Evolutionary conservation across 805 yeast species (phyloP).

Genomic region (Ogataea paradorogensis): DNA sequence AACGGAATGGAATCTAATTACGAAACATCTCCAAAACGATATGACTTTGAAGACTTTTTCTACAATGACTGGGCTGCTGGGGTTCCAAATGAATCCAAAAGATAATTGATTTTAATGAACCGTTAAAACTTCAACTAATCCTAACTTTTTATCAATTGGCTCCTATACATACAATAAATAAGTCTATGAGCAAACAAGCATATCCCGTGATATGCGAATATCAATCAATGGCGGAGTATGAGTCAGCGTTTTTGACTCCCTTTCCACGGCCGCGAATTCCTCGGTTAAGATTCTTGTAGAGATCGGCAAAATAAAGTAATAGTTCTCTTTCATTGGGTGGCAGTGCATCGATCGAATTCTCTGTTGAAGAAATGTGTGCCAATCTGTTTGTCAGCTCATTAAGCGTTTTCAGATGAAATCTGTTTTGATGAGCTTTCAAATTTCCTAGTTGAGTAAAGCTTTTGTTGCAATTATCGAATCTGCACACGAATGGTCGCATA

Average conservation of each 20-base stretch:
- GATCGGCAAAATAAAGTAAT: slow-evolving; percentile 71
- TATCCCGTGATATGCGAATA: neutral
- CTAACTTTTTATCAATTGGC: neutral
- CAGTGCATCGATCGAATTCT: slow-evolving; percentile 39
- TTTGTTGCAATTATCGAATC: slow-evolving; percentile 77
- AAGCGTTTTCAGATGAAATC: slow-evolving; percentile 75
- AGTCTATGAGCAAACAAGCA: slow-evolving; percentile 2
- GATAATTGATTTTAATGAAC: neutral
- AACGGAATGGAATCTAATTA: slow-evolving; percentile 25
- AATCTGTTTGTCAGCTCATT: slow-evolving; percentile 61
- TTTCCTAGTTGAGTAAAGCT: slow-evolving; percentile 90
- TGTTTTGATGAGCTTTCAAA: slow-evolving; percentile 89
- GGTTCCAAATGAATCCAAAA: slow-evolving; percentile 18
- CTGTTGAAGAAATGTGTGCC: slow-evolving; percentile 55
- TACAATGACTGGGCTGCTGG: slow-evolving; percentile 29
- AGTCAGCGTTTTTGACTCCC: slow-evolving; percentile 13
- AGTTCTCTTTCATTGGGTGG: slow-evolving; percentile 66
- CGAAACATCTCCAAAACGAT: slow-evolving; percentile 14
- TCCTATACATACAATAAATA: slow-evolving; percentile 8
- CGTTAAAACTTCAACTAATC: neutral
- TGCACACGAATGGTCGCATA: slow-evolving; percentile 74
- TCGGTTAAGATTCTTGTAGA: slow-evolving; percentile 84
- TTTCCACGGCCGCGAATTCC: slow-evolving; percentile 93
- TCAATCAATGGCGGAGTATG: neutral
- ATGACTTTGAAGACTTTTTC: slow-evolving; percentile 30